Evolutionary conservation across 116 monocot species (phyloP), one percentile per base, ranked within the genome.

Genomic region (Zostera marina): DNA sequence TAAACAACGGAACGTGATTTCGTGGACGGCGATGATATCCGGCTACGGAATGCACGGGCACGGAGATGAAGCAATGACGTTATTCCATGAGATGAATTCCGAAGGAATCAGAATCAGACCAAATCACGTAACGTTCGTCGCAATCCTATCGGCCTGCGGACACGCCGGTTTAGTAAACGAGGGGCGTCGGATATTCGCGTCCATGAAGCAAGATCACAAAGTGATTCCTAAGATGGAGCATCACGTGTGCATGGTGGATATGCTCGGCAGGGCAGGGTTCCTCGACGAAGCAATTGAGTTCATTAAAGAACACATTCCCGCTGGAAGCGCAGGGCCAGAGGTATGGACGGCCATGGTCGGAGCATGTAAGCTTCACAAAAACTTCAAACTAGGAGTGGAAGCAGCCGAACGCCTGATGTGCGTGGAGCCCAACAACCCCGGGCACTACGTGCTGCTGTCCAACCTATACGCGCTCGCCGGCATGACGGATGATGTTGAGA

Each of bases 1-100:
- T 13, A 22, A 11, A 9, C 71, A 74, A 22, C 61, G 44, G 15
- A 87, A 81, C 53, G 81, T 74, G 9, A 66, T 87, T 42, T 56
- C 81, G 22, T 87, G 78, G 81, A 81, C 81, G 0, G 75, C 81
- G 0, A 81, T 87, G 78, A 81, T 81, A 22, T 70, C 87, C 0
- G 87, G 71, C 3, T 81, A 81, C 46, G 81, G 78, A 47, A 87
- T 87, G 79, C 87, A 87, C 15, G 87, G 87, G 2, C 41, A 63
- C 45, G 86, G 80, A 1, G 9, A 26, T 7, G 24, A 52, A 20
- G 86, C 81, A 14, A 17, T 81, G 4, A 63, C 70, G 58, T 46
- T 86, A 40, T 86, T 86, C 44, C 32, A 24, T 5, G 41, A 61
- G 39, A 86, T 86, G 81, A 67, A 53, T 19, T n/a, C n/a, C n/a